A percentile compares a stretch with the other conserved stretches of the same genome.
phyloP scores from a whole-genome alignment of 768 basidiomycete genomes.

The Naganishia antarctica region DNA sequence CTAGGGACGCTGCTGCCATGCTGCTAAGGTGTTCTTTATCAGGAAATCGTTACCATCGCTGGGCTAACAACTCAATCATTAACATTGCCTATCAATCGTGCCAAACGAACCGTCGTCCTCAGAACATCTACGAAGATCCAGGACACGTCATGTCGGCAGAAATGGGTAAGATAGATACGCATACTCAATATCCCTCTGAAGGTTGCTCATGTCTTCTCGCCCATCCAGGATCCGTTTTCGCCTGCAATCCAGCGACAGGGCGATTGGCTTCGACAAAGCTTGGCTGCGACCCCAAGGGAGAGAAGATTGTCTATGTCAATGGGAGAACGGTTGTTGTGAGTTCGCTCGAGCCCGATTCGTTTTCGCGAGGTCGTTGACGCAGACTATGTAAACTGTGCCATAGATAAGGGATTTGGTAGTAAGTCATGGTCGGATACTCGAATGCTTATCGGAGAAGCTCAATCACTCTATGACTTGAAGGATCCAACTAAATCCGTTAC shows the following conservation, averaged over 20 bases:
- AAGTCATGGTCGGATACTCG: too few relatives aligned
- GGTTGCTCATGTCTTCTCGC: not conserved
- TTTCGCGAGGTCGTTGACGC: not conserved
- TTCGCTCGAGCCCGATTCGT: conserved; percentile 27
- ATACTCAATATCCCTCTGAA: too few relatives aligned
- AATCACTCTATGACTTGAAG: too few relatives aligned
- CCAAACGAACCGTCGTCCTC: too few relatives aligned
- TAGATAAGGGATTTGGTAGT: conserved; percentile 83
- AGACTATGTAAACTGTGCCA: conserved; percentile 1
- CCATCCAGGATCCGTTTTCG: conserved; percentile 51
- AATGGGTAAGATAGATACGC: not conserved
- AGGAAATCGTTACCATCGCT: too few relatives aligned
- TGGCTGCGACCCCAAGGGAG: conserved; percentile 60
- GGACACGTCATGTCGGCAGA: conserved; percentile 2
- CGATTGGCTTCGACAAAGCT: conserved; percentile 70
- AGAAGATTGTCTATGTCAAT: conserved; percentile 77
- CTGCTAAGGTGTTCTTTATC: too few relatives aligned
- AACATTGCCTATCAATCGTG: too few relatives aligned
- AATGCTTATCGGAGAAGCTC: too few relatives aligned
- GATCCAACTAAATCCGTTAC: conserved; percentile 61
- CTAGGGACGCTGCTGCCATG: too few relatives aligned
- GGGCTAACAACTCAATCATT: too few relatives aligned
- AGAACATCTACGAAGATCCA: too few relatives aligned
- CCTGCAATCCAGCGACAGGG: conserved; percentile 64
- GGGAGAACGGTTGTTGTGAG: conserved; percentile 79